A percentile compares a stretch with the other conserved stretches of the same genome.
These are phyloP conservation scores for Leccinum subgranulosum DNA, from an alignment of 768 basidiomycete species.

Conservation along the genomic window DNA sequence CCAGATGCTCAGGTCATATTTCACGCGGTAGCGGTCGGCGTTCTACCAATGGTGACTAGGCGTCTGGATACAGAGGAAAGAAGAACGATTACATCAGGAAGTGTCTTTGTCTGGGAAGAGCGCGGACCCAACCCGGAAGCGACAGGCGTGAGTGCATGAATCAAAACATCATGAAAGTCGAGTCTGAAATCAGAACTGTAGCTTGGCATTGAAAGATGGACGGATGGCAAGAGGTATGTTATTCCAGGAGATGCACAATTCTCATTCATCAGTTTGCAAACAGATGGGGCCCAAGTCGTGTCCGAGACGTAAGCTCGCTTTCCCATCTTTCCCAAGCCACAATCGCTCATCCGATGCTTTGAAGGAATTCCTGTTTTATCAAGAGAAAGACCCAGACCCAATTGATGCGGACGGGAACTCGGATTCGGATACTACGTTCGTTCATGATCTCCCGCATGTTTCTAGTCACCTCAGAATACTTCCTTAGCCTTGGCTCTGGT, in stretches of 20 bases:
- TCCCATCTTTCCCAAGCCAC: neutral
- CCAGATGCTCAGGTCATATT: conserved; percentile 73
- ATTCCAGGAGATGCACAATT: neutral
- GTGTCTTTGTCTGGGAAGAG: conserved; percentile 84
- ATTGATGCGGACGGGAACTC: conserved; percentile 47
- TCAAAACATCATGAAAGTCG: conserved; percentile 1
- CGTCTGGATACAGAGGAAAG: conserved; percentile 77
- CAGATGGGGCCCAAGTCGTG: conserved; percentile 77
- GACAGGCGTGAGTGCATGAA: conserved; percentile 49
- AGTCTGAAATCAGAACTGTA: conserved; percentile 23
- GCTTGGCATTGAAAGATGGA: conserved; percentile 82
- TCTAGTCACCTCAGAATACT: conserved; percentile 3
- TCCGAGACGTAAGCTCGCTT: conserved; percentile 57
- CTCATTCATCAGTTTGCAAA: conserved; percentile 6
- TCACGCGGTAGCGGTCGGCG: conserved; percentile 58
- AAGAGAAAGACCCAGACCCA: conserved; percentile 59
- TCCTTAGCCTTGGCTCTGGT: conserved; percentile 30
- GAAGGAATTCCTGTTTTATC: conserved; percentile 77
- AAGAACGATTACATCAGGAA: conserved; percentile 64
- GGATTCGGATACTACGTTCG: conserved; percentile 51
- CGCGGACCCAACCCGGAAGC: conserved; percentile 64
- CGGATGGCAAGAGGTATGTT: conserved; percentile 56
- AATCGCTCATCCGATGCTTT: conserved; percentile 7
- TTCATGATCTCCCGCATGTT: conserved; percentile 2
- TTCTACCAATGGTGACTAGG: conserved; percentile 65